phyloP scores from a whole-genome alignment of 2,329 filamentous ascomycete species.

The Trichoderma polysporum region DNA sequence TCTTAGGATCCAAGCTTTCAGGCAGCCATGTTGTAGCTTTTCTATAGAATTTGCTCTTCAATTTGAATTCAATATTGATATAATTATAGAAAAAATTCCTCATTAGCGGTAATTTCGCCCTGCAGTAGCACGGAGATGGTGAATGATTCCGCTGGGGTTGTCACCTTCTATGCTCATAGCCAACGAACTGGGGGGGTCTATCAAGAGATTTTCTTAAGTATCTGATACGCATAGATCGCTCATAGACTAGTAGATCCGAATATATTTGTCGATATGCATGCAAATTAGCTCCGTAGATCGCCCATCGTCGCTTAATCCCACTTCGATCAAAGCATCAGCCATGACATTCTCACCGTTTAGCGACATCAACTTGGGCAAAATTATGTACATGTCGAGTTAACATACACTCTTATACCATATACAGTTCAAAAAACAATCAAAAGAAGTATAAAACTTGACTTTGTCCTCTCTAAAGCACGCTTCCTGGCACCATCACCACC shows the following conservation, averaged over 20 bases:
- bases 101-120: too few species aligned
- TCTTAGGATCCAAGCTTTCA: not conserved
- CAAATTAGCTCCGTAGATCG: not conserved
- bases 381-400: not conserved
- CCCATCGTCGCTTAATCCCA: not conserved
- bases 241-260: too few species aligned
- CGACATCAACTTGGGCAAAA: too few species aligned
- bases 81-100: not conserved
- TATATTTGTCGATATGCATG: not conserved
- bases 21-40: not conserved
- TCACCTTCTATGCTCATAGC: too few species aligned
- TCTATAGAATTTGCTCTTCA: not conserved
- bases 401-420: not conserved
- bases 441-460: not conserved
- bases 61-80: not conserved
- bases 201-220: not conserved
- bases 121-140: too few species aligned
- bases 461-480: not conserved
- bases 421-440: not conserved
- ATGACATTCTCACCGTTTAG: not conserved
- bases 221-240: not conserved
- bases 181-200: too few species aligned
- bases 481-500: not conserved
- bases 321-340: not conserved
- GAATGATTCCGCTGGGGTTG: too few species aligned